phyloP scores from a whole-genome alignment of 768 basidiomycete species.

The Sporobolomyces pararoseus region DNA sequence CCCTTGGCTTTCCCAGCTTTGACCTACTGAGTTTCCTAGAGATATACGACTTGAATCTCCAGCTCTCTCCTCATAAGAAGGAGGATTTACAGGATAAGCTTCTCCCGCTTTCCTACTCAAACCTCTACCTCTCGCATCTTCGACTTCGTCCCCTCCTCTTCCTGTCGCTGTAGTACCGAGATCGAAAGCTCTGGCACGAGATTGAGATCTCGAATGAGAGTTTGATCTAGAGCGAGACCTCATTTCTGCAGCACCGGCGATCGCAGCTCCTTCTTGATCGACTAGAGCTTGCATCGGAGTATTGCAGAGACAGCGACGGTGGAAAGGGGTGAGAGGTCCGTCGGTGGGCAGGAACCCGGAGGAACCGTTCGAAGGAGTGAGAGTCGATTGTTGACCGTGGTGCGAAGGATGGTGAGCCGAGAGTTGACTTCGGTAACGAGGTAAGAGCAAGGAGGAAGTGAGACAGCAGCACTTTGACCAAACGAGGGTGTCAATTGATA shows the following conservation, averaged over 20 bases:
- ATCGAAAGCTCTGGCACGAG: neutral
- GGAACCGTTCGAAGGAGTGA: neutral
- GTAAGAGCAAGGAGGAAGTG: constrained; percentile 28
- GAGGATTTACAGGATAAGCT: neutral
- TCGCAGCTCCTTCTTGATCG: constrained; percentile 24
- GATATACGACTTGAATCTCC: neutral
- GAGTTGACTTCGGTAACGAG: constrained; percentile 22
- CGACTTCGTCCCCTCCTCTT: neutral
- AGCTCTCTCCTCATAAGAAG: neutral
- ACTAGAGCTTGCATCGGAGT: constrained; percentile 23
- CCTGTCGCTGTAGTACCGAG: too few species aligned
- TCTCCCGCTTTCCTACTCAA: neutral
- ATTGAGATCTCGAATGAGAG: constrained; percentile 8
- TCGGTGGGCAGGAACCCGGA: constrained; percentile 14
- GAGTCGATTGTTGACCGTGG: neutral
- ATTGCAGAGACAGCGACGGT: constrained; percentile 39
- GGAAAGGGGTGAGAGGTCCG: constrained; percentile 23
- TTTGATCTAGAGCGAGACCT: constrained; percentile 9
- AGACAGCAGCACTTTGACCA: constrained; percentile 32
- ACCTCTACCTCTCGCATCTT: constrained; percentile 3
- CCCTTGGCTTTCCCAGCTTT: constrained; percentile 8
- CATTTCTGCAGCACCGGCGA: constrained; percentile 18
- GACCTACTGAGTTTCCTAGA: neutral
- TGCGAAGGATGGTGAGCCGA: constrained; percentile 2
- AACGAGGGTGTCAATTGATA: neutral